A percentile compares a stretch with the other conserved stretches of the same genome.
These are phyloP conservation scores for Xerophyta viscosa DNA, from an alignment of 106 monocot genomes.

Conservation along the genomic window DNA sequence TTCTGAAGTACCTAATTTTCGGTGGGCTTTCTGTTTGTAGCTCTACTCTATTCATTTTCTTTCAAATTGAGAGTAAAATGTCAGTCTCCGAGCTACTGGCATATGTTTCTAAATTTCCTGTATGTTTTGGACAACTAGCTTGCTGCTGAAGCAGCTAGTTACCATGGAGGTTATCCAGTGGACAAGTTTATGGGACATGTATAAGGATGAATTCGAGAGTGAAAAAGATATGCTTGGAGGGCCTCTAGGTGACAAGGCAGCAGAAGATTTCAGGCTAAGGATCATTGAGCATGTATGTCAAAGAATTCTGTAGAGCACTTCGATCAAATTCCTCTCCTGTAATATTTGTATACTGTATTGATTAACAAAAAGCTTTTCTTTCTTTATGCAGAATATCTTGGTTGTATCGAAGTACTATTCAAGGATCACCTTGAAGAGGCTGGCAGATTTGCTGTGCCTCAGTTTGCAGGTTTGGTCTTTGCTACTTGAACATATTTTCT, in stretches of 20 bases:
- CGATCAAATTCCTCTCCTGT: neutral
- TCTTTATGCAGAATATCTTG: slow-evolving; percentile 78
- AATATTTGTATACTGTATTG: neutral
- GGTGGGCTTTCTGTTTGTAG: no score
- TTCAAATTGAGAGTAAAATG: no score
- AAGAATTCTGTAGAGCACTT: neutral
- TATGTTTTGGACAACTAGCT: slow-evolving; percentile 28
- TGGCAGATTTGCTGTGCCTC: slow-evolving; percentile 84
- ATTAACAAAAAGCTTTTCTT: slow-evolving; percentile 4
- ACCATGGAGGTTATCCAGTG: slow-evolving; percentile 99
- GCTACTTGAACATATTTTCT: neutral
- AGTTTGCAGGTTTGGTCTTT: slow-evolving; percentile 62
- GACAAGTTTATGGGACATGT: slow-evolving; percentile 83
- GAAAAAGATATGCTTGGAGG: slow-evolving; percentile 84
- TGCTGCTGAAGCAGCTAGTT: slow-evolving; percentile 78
- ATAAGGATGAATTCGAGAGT: slow-evolving; percentile 81
- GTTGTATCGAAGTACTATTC: slow-evolving; percentile 98
- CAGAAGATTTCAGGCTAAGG: slow-evolving; percentile 72
- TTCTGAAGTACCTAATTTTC: slow-evolving; percentile 89
- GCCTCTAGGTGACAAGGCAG: slow-evolving; percentile 66
- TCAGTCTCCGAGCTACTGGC: no score
- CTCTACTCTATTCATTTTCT: no score
- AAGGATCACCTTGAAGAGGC: slow-evolving; percentile 87
- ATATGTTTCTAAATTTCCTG: no score
- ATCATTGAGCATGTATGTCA: slow-evolving; percentile 88